Base-by-base conservation (phyloP, 441 rosid genomes). In the Brassica balearica region DNA sequence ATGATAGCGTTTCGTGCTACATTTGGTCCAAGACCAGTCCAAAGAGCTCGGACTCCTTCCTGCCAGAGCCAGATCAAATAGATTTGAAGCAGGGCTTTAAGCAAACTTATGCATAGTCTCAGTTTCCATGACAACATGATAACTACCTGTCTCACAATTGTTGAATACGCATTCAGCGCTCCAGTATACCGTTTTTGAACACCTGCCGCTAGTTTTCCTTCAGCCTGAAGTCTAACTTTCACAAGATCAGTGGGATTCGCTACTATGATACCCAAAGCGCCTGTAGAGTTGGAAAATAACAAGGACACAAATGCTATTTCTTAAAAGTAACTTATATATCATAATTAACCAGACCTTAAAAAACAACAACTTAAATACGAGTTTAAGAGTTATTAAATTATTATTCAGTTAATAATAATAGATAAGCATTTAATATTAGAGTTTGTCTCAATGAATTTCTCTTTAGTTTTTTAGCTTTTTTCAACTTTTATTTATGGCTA, bases 201-300 rank as follows among this genome's bases (percentile, higher is more conserved):
- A 71, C 98, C 99, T 23, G 95, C 85, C n/a, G 96, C 87, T 78
- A 94, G 79, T 84, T 95, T 94, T 64, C 99, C 99, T 86, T 96
- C 99, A 80, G 99, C 89, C 79, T 96, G 99, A 80, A 96, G 97
- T 76, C 99, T 90, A 58, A 96, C 99, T 82, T 96, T 96, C 79
- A 96, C 98, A 78, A 96, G 99, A 85, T 96, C 99, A 56, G 99
- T 94, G 69, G 99, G 99, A 77, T 96, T 96, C 75, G 99, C 98
- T 29, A 96, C 80, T 15, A 79, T 80, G 72, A 96, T 96, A 65
- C 85, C 99, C 65, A 96, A 20, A 38, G 99, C 98, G 78, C 99
- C 99, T 96, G 86, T 29, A 84, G 84, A 36, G 75, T 67, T 58
- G 76, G 60, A 48, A 14, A 48, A 48, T 14, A 48, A 46, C 55